Conservation (phyloP, 495 filamentous ascomycete species). For the Talaromyces ruber region DNA sequence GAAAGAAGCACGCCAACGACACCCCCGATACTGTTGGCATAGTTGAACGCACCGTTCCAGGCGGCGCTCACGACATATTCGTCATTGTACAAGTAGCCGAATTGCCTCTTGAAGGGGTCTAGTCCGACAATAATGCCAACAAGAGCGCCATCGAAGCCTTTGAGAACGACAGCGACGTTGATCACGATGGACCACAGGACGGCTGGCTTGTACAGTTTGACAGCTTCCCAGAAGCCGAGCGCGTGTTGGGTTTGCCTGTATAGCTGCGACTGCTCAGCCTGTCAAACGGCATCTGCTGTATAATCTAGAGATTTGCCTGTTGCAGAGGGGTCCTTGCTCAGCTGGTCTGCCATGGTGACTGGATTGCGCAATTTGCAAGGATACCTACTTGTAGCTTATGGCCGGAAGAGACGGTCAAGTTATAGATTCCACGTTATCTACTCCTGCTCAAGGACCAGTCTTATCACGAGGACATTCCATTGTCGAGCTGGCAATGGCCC, state of each 20-base stretch:
- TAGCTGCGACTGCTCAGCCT: conserved; percentile 17
- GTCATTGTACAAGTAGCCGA: conserved; percentile 20
- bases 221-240: conserved; percentile 20
- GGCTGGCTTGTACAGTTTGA: conserved; percentile 19
- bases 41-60: conserved; percentile 48
- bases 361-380: not conserved
- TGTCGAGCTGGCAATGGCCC: not conserved
- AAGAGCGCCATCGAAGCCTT: conserved; percentile 24
- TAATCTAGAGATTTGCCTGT: not conserved
- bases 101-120: conserved; percentile 20
- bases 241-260: conserved; percentile 20
- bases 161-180: conserved; percentile 19
- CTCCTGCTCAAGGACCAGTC: not conserved
- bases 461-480: not conserved
- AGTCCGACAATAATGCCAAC: conserved; percentile 24
- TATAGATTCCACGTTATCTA: not conserved
- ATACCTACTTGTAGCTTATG: no score
- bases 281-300: not conserved
- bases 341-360: not conserved
- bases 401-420: not conserved
- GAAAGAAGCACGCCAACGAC: conserved; percentile 48
- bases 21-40: conserved; percentile 61
- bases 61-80: conserved; percentile 18
- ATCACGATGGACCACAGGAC: conserved; percentile 23
- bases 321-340: not conserved